Evolutionary conservation across 2,329 filamentous ascomycete genomes (phyloP).

Genomic region (Microdochium paspali): DNA sequence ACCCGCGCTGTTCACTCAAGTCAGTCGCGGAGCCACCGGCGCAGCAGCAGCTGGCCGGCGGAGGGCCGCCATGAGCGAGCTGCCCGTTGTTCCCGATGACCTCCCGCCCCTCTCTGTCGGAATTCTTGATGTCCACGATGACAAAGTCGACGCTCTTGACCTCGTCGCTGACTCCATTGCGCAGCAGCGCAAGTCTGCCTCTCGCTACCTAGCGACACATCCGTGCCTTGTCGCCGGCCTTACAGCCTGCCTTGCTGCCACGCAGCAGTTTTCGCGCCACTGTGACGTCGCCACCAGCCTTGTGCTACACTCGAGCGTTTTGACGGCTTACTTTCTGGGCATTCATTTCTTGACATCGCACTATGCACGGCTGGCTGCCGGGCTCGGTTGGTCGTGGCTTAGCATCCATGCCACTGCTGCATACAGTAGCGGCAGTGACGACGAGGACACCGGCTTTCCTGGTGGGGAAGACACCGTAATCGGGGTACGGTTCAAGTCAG

Average conservation of each 20-base stretch:
- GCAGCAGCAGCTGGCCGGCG: slow-evolving; percentile 15
- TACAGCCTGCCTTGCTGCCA: slow-evolving; percentile 28
- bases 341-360: slow-evolving; percentile 50
- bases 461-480: slow-evolving; percentile 48
- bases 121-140: slow-evolving; percentile 39
- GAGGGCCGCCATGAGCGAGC: slow-evolving; percentile 7
- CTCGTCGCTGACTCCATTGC: slow-evolving; percentile 75
- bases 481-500: slow-evolving; percentile 56
- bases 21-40: slow-evolving; percentile 22
- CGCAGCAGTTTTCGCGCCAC: slow-evolving; percentile 34
- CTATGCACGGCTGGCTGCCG: slow-evolving; percentile 56
- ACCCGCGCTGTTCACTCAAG: slow-evolving; percentile 24
- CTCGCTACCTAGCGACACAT: slow-evolving; percentile 54
- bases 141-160: slow-evolving; percentile 59
- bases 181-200: slow-evolving; percentile 66
- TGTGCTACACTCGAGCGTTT: slow-evolving; percentile 48
- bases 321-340: slow-evolving; percentile 53
- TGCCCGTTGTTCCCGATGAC: slow-evolving; percentile 30
- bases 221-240: slow-evolving; percentile 42
- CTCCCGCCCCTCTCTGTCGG: slow-evolving; percentile 58
- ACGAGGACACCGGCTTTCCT: slow-evolving; percentile 13
- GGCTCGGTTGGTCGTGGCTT: slow-evolving; percentile 54
- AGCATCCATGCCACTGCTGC: slow-evolving; percentile 21
- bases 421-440: slow-evolving; percentile 21
- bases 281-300: slow-evolving; percentile 43